Base-by-base conservation (phyloP, 2,329 filamentous ascomycete species). In the Sporothrix brunneoviolacea region DNA sequence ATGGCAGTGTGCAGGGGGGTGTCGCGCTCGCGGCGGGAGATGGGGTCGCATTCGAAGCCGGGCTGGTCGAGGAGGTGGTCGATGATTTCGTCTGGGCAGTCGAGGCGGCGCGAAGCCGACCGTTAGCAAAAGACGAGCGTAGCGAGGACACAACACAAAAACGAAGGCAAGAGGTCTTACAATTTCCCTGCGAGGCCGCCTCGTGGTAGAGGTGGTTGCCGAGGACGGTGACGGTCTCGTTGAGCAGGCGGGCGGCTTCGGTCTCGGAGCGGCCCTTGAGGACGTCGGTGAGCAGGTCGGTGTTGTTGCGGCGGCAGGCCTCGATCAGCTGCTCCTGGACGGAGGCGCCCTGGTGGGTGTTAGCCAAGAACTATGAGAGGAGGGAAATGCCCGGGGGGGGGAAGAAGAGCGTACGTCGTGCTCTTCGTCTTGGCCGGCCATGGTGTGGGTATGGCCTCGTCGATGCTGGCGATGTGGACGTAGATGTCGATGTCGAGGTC, bases 291-390 rank as follows among this genome's bases (percentile, higher is more conserved):
- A 97, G 81, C 54, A 97, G 82, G 48, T 91, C 84, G 59, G 83
- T 83, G 70, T 97, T 96, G 77, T 97, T 91, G 63, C 90, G 82
- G 55, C 91, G 88, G 71, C 88, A 95, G 61, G 93, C 88, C 73
- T 95, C 91, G 69, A 97, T 82, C 60, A 97, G 80, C 62, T 88
- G 80, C 73, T 97, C 91, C 67, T 84, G 78, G 41, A 83, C 81
- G 54, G 88, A 88, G 60, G 91, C 91, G 65, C 91, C 93, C 86
- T 95, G 61, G 28, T 2, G 2, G 9, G 2, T 32, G 49, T 46
- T 55, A 47, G 42, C 7, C 10, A 5, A 28, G 24, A n/a, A n/a
- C n/a, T n/a, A n/a, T 10, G 6, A 10, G 24, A 28, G 24, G 24
- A 28, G 10, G 10, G 24, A 28, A 28, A 10, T 6, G 10, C 24